phyloP scores from a whole-genome alignment of 2,329 filamentous ascomycete species.

The Calonectria honghensis region DNA sequence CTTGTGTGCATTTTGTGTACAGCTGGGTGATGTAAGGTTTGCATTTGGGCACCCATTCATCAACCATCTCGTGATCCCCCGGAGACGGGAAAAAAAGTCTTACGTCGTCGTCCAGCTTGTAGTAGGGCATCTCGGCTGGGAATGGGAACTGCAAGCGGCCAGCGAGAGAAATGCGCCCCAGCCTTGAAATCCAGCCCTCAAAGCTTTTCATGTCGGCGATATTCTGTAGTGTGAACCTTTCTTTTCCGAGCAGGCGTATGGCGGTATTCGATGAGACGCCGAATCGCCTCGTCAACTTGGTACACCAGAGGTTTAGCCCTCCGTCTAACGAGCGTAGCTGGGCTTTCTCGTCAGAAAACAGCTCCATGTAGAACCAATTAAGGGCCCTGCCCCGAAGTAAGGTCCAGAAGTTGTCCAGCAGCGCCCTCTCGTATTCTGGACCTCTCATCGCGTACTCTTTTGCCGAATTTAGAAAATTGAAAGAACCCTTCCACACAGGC shows the following conservation, averaged over 20 bases:
- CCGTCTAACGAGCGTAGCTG: background rate
- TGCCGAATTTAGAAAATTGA: background rate
- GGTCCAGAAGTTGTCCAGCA: background rate
- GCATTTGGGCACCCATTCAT: background rate
- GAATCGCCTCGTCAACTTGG: background rate
- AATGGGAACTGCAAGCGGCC: background rate
- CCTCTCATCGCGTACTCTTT: background rate
- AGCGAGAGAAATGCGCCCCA: background rate
- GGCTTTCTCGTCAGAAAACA: background rate
- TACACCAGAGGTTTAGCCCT: background rate
- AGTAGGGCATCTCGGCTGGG: background rate
- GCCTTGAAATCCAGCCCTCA: background rate
- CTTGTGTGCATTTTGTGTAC: background rate
- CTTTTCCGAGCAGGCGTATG: background rate
- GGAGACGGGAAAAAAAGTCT: background rate
- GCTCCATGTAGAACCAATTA: background rate
- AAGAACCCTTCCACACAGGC: background rate
- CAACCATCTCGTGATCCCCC: background rate
- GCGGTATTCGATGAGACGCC: background rate
- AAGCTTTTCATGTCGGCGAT: background rate
- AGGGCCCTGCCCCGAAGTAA: background rate
- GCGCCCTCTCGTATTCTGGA: background rate
- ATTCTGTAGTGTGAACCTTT: background rate
- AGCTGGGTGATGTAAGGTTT: background rate
- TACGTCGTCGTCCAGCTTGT: background rate